Conservation (phyloP, 257 asterid genomes). For the Apocynum venetum region DNA sequence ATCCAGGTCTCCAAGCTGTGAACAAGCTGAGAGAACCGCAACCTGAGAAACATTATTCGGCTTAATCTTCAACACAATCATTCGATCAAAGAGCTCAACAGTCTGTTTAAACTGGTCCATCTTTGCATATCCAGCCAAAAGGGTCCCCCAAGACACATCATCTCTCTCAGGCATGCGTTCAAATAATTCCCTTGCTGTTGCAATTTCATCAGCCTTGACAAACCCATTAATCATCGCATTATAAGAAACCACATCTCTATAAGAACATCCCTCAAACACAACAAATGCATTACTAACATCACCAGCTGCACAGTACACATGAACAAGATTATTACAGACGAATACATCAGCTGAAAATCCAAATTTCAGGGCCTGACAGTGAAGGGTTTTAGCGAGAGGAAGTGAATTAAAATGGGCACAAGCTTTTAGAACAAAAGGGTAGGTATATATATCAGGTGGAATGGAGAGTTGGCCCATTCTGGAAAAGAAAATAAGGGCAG, state of each 20-base stretch:
- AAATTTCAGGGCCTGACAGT: slow-evolving; percentile 44
- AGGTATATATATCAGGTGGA: slow-evolving; percentile 60
- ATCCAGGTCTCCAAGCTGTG: slow-evolving; percentile 63
- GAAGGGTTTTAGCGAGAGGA: slow-evolving; percentile 38
- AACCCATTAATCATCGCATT: slow-evolving; percentile 67
- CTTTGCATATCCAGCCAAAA: slow-evolving; percentile 75
- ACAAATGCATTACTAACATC: slow-evolving; percentile 30
- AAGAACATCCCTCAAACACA: slow-evolving; percentile 51
- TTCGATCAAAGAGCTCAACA: slow-evolving; percentile 50
- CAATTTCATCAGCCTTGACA: slow-evolving; percentile 61
- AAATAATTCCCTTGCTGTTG: slow-evolving; percentile 51
- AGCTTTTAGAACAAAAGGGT: slow-evolving; percentile 64
- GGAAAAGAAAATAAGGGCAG: slow-evolving; percentile 35
- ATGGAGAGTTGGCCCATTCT: slow-evolving; percentile 52
- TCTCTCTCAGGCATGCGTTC: slow-evolving; percentile 64
- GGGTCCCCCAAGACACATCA: slow-evolving; percentile 68
- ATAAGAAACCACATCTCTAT: slow-evolving; percentile 64
- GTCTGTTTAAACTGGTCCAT: slow-evolving; percentile 45
- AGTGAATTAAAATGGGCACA: slow-evolving; percentile 41
- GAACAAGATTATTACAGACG: slow-evolving; percentile 53
- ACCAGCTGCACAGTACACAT: slow-evolving; percentile 32
- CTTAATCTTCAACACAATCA: slow-evolving; percentile 32
- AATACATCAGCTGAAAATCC: slow-evolving; percentile 60
- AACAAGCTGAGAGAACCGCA: slow-evolving; percentile 74
- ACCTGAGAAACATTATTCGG: slow-evolving; percentile 60